Conservation (phyloP, 176 grass and related monocot genomes). For the Zoysia pacifica region DNA sequence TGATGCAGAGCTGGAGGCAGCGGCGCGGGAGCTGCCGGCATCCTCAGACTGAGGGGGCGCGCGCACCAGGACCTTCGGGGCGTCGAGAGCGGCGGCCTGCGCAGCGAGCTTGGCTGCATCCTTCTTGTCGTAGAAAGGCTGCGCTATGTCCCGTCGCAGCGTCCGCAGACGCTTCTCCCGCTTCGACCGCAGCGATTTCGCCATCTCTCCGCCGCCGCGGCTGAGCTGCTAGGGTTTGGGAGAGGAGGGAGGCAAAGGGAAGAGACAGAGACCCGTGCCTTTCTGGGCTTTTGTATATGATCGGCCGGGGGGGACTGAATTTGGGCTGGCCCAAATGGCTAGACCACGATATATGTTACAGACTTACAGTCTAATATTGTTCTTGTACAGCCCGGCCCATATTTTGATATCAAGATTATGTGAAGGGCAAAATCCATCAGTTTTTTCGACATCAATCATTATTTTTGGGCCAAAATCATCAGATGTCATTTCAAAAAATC, state of each 20-base stretch:
- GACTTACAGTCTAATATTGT: too few relatives aligned
- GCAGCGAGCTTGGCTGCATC: slow-evolving; percentile 81
- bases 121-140: slow-evolving; percentile 98
- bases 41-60: slow-evolving; percentile 49
- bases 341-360: neutral
- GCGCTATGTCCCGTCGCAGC: slow-evolving; percentile 69
- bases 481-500: too few relatives aligned
- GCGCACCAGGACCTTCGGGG: slow-evolving; percentile 62
- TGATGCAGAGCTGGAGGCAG: slow-evolving; percentile 8
- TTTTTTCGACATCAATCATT: too few relatives aligned
- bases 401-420: too few relatives aligned
- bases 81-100: slow-evolving; percentile 80
- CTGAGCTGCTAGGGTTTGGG: slow-evolving; percentile 60
- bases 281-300: slow-evolving; percentile 16
- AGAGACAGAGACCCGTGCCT: neutral
- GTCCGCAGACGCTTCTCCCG: slow-evolving; percentile 84
- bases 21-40: slow-evolving; percentile 31
- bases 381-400: neutral
- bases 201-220: slow-evolving; percentile 61
- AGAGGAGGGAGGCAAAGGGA: slow-evolving; percentile 27
- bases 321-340: neutral
- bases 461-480: too few relatives aligned
- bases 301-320: neutral
- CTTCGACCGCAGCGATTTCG: slow-evolving; percentile 91
- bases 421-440: too few relatives aligned